Evolutionary conservation across 495 filamentous ascomycete genomes (phyloP), one percentile per base, ranked within the genome.

Genomic region (Bryoglossum gracile): DNA sequence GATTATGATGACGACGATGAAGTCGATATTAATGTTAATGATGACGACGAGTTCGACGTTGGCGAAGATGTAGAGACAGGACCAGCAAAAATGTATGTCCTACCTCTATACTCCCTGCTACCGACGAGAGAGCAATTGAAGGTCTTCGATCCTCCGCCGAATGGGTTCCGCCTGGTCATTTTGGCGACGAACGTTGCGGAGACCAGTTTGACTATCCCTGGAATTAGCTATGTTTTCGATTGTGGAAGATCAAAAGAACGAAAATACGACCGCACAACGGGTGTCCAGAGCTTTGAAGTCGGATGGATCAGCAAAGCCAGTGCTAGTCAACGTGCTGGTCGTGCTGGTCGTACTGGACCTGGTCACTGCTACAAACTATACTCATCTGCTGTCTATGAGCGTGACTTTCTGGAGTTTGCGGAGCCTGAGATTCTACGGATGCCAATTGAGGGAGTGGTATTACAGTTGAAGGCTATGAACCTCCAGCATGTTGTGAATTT

Each of bases 241-340:
- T 84, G 83, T 58, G 94, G 94, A 24, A 76, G 94, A 33, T 80
- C 85, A 2, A 99, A 99, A 64, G 89, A 95, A 61, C 84, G 89
- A 48, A 84, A 81, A 40, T 97, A 89, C 58, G 83, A 97, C 57
- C 70, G 77, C 11, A 66, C 74, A 17, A 96, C 85, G 8, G 91
- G 92, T 8, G 90, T 99, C 0, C 92, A 97, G 63, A 95, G 82
- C 56, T 99, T 95, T 59, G 86, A 95, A 60, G 76, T 97, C 34
- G 83, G 83, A 34, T 99, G 91, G 89, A 92, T 95, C 53, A 95
- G 89, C 70, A 97, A 99, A 68, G 94, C 94, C 14, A 94, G 87
- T 62, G 90, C 94, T 19, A 84, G 79, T 50, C 94, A 99, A 68
- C 77, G 94, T 65, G 83, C 89, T 41, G 94, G 94, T 64, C 87